Evolutionary conservation across 2,329 filamentous ascomycete genomes (phyloP).

Genomic region (Diplodia seriata): DNA sequence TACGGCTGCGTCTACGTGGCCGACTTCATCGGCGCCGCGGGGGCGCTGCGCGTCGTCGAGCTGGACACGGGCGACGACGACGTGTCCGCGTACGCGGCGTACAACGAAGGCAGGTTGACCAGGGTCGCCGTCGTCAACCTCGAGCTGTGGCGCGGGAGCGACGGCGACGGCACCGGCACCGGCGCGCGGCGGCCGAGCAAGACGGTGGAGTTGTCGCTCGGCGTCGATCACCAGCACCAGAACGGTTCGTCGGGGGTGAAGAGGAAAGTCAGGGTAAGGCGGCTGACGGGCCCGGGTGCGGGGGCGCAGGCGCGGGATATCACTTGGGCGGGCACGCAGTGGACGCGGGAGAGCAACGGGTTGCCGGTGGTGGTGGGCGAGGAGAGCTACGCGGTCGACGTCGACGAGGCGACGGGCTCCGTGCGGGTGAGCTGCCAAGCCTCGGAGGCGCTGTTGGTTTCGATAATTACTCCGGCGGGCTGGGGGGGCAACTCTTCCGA

Average conservation of each 20-base stretch:
- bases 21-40: slow-evolving; percentile 9
- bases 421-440: slow-evolving; percentile 14
- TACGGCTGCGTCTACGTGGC: slow-evolving; percentile 27
- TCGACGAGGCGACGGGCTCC: neutral
- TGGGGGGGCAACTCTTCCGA: neutral
- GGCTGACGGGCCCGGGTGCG: slow-evolving; percentile 8
- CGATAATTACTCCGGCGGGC: neutral
- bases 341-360: slow-evolving; percentile 23
- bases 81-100: slow-evolving; percentile 14
- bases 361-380: slow-evolving; percentile 7
- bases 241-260: neutral
- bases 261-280: slow-evolving; percentile 3
- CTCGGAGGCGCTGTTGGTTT: slow-evolving; percentile 24
- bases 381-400: neutral
- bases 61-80: neutral
- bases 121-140: slow-evolving; percentile 22
- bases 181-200: neutral
- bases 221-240: no score
- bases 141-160: slow-evolving; percentile 14
- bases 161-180: no score
- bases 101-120: neutral
- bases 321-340: slow-evolving; percentile 19
- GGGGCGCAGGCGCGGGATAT: slow-evolving; percentile 16
- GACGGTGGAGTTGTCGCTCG: slow-evolving; percentile 2
- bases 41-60: slow-evolving; percentile 1